Base-by-base conservation (phyloP, 2,329 filamentous ascomycete species). In the Proliferodiscus dingleyae region DNA sequence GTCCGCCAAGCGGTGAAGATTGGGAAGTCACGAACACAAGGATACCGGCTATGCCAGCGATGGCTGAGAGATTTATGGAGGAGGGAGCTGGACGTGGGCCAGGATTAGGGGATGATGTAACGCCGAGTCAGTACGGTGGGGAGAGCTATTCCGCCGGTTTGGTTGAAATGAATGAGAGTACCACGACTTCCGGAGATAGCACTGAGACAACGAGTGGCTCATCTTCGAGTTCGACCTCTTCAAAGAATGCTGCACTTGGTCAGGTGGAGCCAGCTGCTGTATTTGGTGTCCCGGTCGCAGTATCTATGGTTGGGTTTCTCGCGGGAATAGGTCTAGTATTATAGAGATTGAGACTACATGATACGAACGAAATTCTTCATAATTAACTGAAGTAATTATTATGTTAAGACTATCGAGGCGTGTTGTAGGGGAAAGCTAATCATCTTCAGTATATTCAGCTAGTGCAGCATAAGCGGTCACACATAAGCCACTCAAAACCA, bases 31-130 rank as follows among this genome's bases (percentile, higher is more conserved):
- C 62, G 33, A 58, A 66, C 32, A 61, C 70, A 52, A 46, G 58
- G 26, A 70, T 77, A n/a, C 74, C 74, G 28, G 68, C 70, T 29
- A 68, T 76, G 37, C 74, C 74, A 41, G 54, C 58, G 7, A 66
- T 61, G 37, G 72, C 71, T 18, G 56, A 61, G 44, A 63, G 39
- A 15, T 71, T 67, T 61, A 67, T 77, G 63, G 64, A 66, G 52
- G 64, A 67, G 16, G 74, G 74, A 50, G 73, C 73, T 30, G 74
- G 74, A 41, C 59, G 50, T 11, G 71, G 69, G 6, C 68, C 69
- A 28, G 53, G 52, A 43, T 43, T 54, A 19, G 26, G 13, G 7
- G 26, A 28, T 28, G 26, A 28, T 28, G 13, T 13, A 7, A 28
- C 26, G 26, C 26, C 26, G 26, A 28, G 26, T 28, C 26, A 28